Evolutionary conservation across 1,139 yeast genomes (phyloP).

Genomic region (Kurtzmaniella quercitrusa): DNA sequence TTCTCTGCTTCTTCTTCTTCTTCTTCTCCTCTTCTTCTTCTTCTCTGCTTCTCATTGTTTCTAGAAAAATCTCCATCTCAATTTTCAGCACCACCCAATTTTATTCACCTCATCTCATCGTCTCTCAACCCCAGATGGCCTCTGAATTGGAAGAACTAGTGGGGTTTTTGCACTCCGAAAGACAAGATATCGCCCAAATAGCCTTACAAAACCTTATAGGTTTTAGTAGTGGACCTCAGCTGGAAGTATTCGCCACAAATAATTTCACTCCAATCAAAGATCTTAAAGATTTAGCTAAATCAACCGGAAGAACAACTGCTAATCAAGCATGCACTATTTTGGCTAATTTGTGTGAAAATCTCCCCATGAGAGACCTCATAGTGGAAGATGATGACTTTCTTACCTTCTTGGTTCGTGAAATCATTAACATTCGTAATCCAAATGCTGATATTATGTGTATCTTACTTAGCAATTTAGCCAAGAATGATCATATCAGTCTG

Average conservation of each 20-base stretch:
- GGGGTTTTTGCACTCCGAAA: conserved; percentile 76
- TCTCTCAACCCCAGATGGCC: conserved; percentile 36
- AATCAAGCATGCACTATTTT: conserved; percentile 74
- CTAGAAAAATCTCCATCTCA: background rate
- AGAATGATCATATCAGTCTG: conserved; percentile 59
- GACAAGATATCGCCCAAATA: conserved; percentile 76
- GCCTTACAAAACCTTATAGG: conserved; percentile 86
- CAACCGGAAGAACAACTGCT: conserved; percentile 51
- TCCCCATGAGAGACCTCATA: conserved; percentile 56
- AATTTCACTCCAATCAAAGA: conserved; percentile 72
- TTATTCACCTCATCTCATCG: background rate
- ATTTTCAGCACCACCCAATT: background rate
- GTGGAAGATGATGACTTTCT: conserved; percentile 63
- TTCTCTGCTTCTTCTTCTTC: too few species aligned
- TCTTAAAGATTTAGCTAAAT: conserved; percentile 54
- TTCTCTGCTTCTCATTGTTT: too few species aligned
- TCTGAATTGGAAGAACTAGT: conserved; percentile 68
- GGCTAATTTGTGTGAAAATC: conserved; percentile 77
- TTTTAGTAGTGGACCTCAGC: conserved; percentile 67
- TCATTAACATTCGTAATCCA: conserved; percentile 50
- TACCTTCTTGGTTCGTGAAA: conserved; percentile 48
- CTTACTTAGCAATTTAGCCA: conserved; percentile 78
- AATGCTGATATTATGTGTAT: conserved; percentile 85
- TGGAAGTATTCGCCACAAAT: conserved; percentile 63
- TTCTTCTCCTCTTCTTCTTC: too few species aligned